Evolutionary conservation across 1,284 basidiomycete species (phyloP), one percentile per base, ranked within the genome.

Genomic region (Ganoderma sinense): DNA sequence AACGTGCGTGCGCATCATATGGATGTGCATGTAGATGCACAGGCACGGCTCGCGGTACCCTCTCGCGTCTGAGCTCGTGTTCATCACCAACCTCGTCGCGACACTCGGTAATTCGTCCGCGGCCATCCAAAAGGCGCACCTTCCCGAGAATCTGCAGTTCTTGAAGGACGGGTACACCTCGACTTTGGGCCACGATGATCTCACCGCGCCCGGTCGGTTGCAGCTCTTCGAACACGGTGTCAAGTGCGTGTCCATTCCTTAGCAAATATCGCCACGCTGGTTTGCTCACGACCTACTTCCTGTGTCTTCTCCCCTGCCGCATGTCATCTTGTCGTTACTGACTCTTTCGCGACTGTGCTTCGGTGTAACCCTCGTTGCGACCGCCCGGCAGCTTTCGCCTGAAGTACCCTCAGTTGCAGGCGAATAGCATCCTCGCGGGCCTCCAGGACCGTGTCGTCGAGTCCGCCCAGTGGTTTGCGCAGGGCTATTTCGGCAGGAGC

Each of bases 201-300:
- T 87, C 26, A 85, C 85, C 33, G 69, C 81, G 2, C 73, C 82
- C 4, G 86, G 85, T 0, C 75, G 85, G 5, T 68, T 75, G 66
- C 78, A 85, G 69, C 78, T 85, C 39, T 86, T 87, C 73, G 72
- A 83, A 36, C 84, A 86, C 65, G 85, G 85, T 14, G 82, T 84
- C 13, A 75, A 80, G 84, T 72, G 62, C 65, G 71, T 59, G 5
- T n/a, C n/a, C n/a, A 5, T 58, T 11, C 20, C 14, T 2, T 18
- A 31, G 16, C 1, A 33, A 56, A 56, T 8, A 2, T 6, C 1
- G 2, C 14, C 6, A 18, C 4, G 20, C 33, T 59, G 56, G 33
- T 20, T 39, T n/a, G 56, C 56, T 59, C 18, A 39, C 10, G 33
- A 23, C 14, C 10, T 59, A 5, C 33, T 39, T 55, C 29, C 36